phyloP scores from a whole-genome alignment of 129 eudicot genomes.

The Chrysanthemum seticuspe region DNA sequence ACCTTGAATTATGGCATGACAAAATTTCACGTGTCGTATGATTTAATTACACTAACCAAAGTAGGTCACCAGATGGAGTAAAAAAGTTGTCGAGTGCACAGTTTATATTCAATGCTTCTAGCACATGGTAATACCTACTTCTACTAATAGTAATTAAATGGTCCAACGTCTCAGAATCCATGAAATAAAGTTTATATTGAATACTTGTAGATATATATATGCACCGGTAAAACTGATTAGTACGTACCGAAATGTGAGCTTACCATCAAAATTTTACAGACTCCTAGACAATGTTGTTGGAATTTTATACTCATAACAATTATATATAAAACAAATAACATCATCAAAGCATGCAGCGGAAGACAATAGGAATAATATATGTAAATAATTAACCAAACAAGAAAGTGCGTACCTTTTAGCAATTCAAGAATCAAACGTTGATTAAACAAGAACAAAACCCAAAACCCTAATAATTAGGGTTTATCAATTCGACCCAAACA shows the following conservation, averaged over 20 bases:
- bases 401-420: too few species aligned
- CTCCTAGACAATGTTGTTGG: constrained; percentile 31
- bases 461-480: too few species aligned
- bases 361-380: too few species aligned
- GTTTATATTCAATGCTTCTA: constrained; percentile 22
- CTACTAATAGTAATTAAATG: constrained; percentile 32
- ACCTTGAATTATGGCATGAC: background rate
- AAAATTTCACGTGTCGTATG: constrained; percentile 6
- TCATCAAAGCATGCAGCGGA: too few species aligned
- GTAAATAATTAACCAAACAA: too few species aligned
- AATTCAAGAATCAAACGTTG: too few species aligned
- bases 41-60: constrained; percentile 12
- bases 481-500: too few species aligned
- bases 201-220: background rate
- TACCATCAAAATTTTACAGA: constrained; percentile 35
- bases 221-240: background rate
- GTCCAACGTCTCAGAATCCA: background rate
- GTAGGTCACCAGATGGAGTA: background rate
- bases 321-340: too few species aligned
- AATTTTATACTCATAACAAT: too few species aligned
- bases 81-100: constrained; percentile 18
- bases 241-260: background rate
- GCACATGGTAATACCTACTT: constrained; percentile 24
- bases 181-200: background rate
- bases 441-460: too few species aligned